These are phyloP conservation scores for Yamadazyma diospyri DNA, from an alignment of 1,139 yeast genomes.

Conservation along the genomic window DNA sequence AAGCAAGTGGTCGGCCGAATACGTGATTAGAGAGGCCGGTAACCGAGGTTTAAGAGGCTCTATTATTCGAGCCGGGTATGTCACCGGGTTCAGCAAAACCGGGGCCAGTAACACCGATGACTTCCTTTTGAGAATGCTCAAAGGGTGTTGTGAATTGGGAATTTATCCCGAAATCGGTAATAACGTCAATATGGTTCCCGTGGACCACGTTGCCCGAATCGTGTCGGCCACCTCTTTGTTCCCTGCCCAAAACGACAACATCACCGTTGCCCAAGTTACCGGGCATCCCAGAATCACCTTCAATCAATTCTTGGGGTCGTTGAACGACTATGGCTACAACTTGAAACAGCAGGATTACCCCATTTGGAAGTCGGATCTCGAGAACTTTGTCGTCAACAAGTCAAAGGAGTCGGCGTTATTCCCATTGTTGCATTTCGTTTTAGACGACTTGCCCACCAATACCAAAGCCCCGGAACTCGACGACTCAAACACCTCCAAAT, in stretches of 20 bases:
- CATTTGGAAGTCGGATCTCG: slow-evolving; percentile 74
- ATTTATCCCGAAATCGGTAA: slow-evolving; percentile 80
- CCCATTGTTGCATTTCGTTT: slow-evolving; percentile 90
- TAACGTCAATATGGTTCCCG: slow-evolving; percentile 95
- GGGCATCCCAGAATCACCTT: slow-evolving; percentile 90
- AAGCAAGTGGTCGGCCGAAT: slow-evolving; percentile 96
- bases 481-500: slow-evolving; percentile 68
- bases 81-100: slow-evolving; percentile 77
- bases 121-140: slow-evolving; percentile 87
- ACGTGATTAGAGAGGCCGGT: slow-evolving; percentile 84
- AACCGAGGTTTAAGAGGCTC: slow-evolving; percentile 81
- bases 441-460: slow-evolving; percentile 85
- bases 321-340: slow-evolving; percentile 69
- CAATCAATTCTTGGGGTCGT: slow-evolving; percentile 65
- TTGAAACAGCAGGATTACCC: slow-evolving; percentile 64
- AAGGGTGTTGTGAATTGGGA: slow-evolving; percentile 90
- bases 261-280: slow-evolving; percentile 91
- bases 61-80: slow-evolving; percentile 93
- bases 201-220: slow-evolving; percentile 94
- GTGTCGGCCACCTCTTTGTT: slow-evolving; percentile 79
- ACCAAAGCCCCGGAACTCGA: slow-evolving; percentile 95
- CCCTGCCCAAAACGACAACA: slow-evolving; percentile 43
- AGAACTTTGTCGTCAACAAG: slow-evolving; percentile 67
- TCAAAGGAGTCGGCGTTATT: slow-evolving; percentile 80
- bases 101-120: slow-evolving; percentile 96